Percentiles rank a stretch among this genome's conserved stretches.
These are phyloP conservation scores for Colletotrichum sp. DNA, from an alignment of 2,329 filamentous ascomycete genomes.

Conservation along the genomic window DNA sequence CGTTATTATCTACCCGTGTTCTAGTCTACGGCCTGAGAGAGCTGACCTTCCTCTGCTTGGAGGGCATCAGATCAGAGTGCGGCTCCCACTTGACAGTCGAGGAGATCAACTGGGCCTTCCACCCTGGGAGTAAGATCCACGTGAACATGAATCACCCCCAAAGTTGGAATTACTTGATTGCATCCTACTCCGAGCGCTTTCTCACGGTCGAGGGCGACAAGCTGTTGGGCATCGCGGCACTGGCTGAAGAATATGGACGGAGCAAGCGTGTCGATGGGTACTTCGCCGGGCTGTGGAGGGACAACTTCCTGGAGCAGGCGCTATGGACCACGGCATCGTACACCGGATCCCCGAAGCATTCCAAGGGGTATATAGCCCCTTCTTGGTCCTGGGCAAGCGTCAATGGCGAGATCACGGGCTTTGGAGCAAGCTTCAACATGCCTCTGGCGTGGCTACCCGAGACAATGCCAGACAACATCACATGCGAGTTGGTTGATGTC, in stretches of 20 bases:
- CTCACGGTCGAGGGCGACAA: not conserved
- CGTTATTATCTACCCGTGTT: not conserved
- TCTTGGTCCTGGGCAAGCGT: not conserved
- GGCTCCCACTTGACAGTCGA: not conserved
- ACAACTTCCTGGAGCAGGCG: not conserved
- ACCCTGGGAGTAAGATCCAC: not conserved
- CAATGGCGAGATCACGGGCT: not conserved
- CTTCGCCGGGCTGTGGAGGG: not conserved
- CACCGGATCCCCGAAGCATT: accelerated
- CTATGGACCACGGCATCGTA: not conserved
- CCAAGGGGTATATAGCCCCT: not conserved
- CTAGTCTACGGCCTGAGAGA: not conserved
- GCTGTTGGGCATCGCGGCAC: not conserved
- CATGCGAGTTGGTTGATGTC: not conserved
- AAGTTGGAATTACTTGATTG: not conserved
- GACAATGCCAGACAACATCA: not conserved
- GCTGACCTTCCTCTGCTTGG: not conserved
- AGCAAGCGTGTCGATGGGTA: not conserved
- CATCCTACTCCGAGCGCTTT: not conserved
- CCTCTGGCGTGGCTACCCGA: not conserved
- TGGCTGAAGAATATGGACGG: not conserved
- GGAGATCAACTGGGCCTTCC: not conserved
- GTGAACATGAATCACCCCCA: not conserved
- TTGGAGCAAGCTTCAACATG: not conserved
- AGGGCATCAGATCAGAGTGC: not conserved